Base-by-base conservation (phyloP, 1,284 basidiomycete species). In the Fomitopsis pinicola region DNA sequence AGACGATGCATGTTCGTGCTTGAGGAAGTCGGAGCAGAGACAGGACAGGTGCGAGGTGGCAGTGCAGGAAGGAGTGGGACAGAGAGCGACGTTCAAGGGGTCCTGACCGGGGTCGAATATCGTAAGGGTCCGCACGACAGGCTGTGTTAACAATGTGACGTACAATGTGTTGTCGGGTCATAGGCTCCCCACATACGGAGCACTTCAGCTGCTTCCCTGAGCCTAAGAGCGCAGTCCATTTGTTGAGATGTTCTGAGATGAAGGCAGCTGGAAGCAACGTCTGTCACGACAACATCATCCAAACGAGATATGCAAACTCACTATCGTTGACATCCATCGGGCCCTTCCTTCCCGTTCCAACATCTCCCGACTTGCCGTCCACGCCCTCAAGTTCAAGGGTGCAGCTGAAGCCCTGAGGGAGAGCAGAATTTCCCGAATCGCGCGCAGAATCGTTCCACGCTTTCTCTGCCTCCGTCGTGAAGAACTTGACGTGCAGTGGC, bases 311-410 rank as follows among this genome's bases (percentile, higher is more conserved):
- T 30, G 10, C 4, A 28, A 3, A 50, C 79, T 62, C 64, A 88
- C 88, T 77, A 69, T 93, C 92, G 38, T 81, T 82, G 10, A 91
- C 83, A 61, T 82, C 80, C 40, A 94, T 85, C 0, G 87, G 83
- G 3, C 80, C 84, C 28, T 64, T 69, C 45, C 85, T 77, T 22
- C 83, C 82, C 10, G 81, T 78, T 4, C 83, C 80, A 2, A 63
- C 42, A 40, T 74, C 64, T 1, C 82, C 81, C 50, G 82, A 82
- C 59, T 83, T 82, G 0, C 89, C 90, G 68, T 90, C 85, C 0
- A 92, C 89, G 8, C 91, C 91, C 68, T 92, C 88, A 1, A 87
- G 71, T 71, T 92, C 89, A 10, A 84, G 69, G 2, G 75, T 71
- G 48, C 70, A 80, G 2, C 78, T 82, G 58, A 88, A 81, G 0